Conservation (phyloP, 306 rosid species). For the Myrica gale region DNA sequence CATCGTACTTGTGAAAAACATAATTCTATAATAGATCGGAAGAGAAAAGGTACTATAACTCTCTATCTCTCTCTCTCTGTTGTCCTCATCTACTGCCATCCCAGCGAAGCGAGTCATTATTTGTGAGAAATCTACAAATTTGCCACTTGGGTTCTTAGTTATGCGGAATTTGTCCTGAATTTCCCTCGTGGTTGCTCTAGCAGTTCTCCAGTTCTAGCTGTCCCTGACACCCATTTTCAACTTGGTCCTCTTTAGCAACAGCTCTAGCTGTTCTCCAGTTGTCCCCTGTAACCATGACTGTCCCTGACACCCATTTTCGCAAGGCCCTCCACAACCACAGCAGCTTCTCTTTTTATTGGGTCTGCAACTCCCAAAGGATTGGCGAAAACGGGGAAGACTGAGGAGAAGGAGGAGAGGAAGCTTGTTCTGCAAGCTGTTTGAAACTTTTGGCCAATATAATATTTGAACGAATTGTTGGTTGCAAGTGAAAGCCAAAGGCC, state of each 20-base stretch:
- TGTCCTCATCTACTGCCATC: not conserved
- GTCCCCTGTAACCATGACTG: slow-evolving; percentile 99
- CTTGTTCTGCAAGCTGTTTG: too few species aligned
- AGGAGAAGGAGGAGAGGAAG: too few species aligned
- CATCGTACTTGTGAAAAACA: too few species aligned
- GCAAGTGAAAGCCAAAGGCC: too few species aligned
- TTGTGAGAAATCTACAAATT: not conserved
- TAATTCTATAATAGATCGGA: too few species aligned
- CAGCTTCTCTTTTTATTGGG: slow-evolving; percentile 94
- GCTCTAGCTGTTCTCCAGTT: slow-evolving; percentile 94
- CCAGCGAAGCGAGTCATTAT: not conserved
- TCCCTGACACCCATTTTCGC: slow-evolving; percentile 76
- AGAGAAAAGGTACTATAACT: not conserved
- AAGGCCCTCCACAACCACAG: slow-evolving; percentile 86
- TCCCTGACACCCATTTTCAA: too few species aligned
- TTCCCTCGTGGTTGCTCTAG: slow-evolving; percentile 33
- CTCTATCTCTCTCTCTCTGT: not conserved
- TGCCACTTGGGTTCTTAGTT: slow-evolving; percentile 35
- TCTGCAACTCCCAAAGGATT: slow-evolving; percentile 73
- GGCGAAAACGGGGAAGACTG: too few species aligned
- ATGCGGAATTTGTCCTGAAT: slow-evolving; percentile 62
- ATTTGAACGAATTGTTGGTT: too few species aligned
- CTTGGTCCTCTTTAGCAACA: slow-evolving; percentile 71
- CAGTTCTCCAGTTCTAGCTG: too few species aligned
- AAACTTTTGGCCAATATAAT: too few species aligned